A percentile compares a stretch with the other conserved stretches of the same genome.
Evolutionary conservation across 495 filamentous ascomycete species (phyloP).

Genomic region (Schizothecium vesticola): DNA sequence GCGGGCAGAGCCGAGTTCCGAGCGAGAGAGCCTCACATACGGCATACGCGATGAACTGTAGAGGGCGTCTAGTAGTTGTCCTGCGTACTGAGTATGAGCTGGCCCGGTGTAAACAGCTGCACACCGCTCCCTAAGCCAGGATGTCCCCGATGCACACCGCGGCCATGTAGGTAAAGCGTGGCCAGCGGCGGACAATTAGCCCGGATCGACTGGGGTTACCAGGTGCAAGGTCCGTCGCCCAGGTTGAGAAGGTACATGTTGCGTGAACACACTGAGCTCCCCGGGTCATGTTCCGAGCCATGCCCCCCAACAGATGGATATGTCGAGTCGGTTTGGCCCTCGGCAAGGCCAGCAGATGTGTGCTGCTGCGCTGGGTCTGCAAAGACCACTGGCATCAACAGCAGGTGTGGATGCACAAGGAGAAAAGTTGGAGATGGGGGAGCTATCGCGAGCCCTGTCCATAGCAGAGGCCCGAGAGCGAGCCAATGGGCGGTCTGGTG

Average conservation of each 20-base stretch:
- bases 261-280: background rate
- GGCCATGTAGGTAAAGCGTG: background rate
- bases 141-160: background rate
- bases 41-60: background rate
- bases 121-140: background rate
- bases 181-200: background rate
- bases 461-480: slow-evolving; percentile 4
- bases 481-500: background rate
- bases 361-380: background rate
- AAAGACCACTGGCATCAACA: background rate
- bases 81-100: background rate
- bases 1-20: background rate
- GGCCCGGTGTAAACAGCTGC: background rate
- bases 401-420: background rate
- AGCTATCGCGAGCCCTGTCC: background rate
- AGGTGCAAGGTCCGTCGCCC: too few species aligned
- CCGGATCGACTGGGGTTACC: background rate
- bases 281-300: background rate
- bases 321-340: background rate
- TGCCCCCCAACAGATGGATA: background rate
- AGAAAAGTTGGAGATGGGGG: background rate
- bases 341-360: background rate
- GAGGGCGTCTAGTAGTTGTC: too few species aligned
- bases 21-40: background rate
- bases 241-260: background rate